phyloP scores from a whole-genome alignment of 2,329 filamentous ascomycete genomes.

The Aureobasidium pullulans region DNA sequence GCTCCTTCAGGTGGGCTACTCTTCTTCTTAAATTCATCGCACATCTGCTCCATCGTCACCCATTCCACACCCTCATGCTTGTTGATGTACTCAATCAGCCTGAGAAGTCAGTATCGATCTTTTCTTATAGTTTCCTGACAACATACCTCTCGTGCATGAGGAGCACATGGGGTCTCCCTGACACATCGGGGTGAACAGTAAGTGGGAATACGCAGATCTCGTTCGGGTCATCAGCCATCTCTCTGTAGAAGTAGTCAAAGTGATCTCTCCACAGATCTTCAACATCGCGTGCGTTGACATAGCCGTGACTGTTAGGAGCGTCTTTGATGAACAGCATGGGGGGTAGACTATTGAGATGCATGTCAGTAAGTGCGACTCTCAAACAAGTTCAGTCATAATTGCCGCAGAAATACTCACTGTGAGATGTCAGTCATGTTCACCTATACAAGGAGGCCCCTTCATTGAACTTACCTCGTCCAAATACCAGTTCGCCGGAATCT shows the following conservation, averaged over 20 bases:
- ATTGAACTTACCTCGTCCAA: slow-evolving; percentile 29
- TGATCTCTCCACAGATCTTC: slow-evolving; percentile 59
- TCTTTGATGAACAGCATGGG: slow-evolving; percentile 64
- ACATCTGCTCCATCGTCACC: slow-evolving; percentile 62
- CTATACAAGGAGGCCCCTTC: no score
- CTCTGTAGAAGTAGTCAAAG: slow-evolving; percentile 65
- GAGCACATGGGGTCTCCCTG: slow-evolving; percentile 60
- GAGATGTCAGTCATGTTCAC: no score
- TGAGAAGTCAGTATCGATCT: no score
- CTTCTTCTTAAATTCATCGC: slow-evolving; percentile 61
- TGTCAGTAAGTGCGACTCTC: no score
- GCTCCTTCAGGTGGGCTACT: slow-evolving; percentile 49
- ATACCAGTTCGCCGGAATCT: slow-evolving; percentile 47
- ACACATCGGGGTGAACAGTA: slow-evolving; percentile 62
- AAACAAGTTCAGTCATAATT: no score
- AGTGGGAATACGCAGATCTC: slow-evolving; percentile 70
- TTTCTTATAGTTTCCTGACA: no score
- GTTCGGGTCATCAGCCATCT: slow-evolving; percentile 38
- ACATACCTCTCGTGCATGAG: slow-evolving; percentile 56
- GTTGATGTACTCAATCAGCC: slow-evolving; percentile 51
- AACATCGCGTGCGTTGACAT: slow-evolving; percentile 46
- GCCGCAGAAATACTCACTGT: no score
- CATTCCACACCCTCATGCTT: slow-evolving; percentile 52
- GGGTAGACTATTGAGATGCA: slow-evolving; percentile 33
- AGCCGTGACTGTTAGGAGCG: slow-evolving; percentile 55